These are phyloP conservation scores for Trichoderma breve DNA, from an alignment of 2,329 filamentous ascomycete species.

Conservation along the genomic window DNA sequence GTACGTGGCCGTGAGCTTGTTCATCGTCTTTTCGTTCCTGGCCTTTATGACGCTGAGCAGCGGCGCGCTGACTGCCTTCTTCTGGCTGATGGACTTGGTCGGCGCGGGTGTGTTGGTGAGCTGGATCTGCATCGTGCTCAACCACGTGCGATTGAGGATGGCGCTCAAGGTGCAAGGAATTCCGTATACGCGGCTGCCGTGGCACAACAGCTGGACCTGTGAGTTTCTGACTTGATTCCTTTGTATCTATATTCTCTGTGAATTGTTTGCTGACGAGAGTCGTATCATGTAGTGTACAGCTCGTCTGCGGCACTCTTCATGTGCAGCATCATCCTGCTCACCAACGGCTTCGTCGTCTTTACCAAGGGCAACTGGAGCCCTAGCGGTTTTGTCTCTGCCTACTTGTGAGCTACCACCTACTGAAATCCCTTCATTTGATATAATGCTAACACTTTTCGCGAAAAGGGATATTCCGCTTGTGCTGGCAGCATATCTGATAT, in stretches of 20 bases:
- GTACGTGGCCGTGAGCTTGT: constrained; percentile 56
- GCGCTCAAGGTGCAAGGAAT: constrained; percentile 58
- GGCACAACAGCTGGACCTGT: constrained; percentile 63
- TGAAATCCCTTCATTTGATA: no score
- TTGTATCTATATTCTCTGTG: neutral
- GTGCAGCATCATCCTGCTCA: constrained; percentile 64
- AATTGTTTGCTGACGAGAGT: neutral
- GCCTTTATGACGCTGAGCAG: constrained; percentile 58
- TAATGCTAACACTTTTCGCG: no score
- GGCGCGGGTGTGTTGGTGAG: constrained; percentile 62
- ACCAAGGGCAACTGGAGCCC: constrained; percentile 58
- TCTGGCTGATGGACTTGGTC: constrained; percentile 62
- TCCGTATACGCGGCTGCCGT: constrained; percentile 50
- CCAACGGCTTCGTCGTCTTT: constrained; percentile 65
- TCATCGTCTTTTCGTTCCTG: constrained; percentile 53
- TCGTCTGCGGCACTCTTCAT: constrained; percentile 60
- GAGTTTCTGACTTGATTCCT: constrained; percentile 31
- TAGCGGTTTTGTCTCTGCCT: constrained; percentile 58
- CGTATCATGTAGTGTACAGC: constrained; percentile 49
- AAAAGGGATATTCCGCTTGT: constrained; percentile 60
- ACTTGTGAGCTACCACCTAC: constrained; percentile 55
- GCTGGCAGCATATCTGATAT: constrained; percentile 54
- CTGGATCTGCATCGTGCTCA: constrained; percentile 60
- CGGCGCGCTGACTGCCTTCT: constrained; percentile 61
- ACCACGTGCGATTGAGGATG: constrained; percentile 56